phyloP scores from a whole-genome alignment of 495 filamentous ascomycete genomes.

The Diplogelasinospora grovesii region DNA sequence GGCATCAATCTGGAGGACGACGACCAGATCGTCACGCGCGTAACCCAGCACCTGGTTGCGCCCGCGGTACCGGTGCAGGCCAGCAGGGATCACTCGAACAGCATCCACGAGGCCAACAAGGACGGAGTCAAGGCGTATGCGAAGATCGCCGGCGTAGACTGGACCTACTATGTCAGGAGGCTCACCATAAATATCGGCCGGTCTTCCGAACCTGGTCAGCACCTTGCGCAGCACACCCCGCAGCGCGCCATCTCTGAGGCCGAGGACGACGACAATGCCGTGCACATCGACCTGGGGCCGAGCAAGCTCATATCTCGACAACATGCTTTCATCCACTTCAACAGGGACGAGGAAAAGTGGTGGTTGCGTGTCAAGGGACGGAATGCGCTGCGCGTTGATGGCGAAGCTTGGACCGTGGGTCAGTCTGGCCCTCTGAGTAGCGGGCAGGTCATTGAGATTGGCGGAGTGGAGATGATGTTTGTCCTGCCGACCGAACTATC shows the following conservation, averaged over 20 bases:
- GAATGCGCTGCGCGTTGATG: constrained; percentile 81
- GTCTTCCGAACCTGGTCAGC: constrained; percentile 55
- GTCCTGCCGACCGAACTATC: constrained; percentile 63
- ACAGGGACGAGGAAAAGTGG: constrained; percentile 64
- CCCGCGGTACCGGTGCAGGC: constrained; percentile 56
- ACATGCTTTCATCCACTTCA: constrained; percentile 81
- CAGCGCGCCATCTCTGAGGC: constrained; percentile 21
- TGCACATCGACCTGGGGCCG: constrained; percentile 90
- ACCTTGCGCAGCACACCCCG: too few relatives aligned
- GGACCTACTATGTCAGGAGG: constrained; percentile 89
- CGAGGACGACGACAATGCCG: constrained; percentile 34
- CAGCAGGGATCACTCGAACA: constrained; percentile 65
- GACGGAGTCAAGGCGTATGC: constrained; percentile 82
- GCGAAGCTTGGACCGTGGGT: constrained; percentile 56
- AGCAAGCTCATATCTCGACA: constrained; percentile 85
- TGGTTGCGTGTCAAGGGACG: constrained; percentile 79
- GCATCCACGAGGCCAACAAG: constrained; percentile 61
- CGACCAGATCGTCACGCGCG: constrained; percentile 60
- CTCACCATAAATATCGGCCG: constrained; percentile 79
- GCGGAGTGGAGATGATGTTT: constrained; percentile 96
- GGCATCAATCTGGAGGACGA: constrained; percentile 45
- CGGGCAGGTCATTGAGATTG: constrained; percentile 84
- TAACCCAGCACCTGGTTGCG: constrained; percentile 62
- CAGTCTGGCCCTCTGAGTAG: constrained; percentile 60
- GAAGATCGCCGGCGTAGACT: constrained; percentile 83